A percentile compares a stretch with the other conserved stretches of the same genome.
Conservation (phyloP, 129 eudicot species). For the Artemisia annua region DNA sequence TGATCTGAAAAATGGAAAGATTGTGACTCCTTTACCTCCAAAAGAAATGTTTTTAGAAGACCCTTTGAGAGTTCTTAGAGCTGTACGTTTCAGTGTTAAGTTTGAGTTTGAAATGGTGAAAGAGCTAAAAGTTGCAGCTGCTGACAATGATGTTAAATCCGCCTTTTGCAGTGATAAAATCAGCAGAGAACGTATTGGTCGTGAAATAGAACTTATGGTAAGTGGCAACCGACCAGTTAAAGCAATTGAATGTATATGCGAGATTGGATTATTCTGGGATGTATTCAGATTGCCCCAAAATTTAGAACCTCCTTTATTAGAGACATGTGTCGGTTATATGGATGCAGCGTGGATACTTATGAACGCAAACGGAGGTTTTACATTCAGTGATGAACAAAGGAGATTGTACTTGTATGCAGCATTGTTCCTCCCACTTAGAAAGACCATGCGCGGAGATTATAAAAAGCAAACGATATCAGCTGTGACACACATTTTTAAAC, state of each 20-base stretch:
- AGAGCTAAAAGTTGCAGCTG: too few species aligned
- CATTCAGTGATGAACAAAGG: constrained; percentile 54
- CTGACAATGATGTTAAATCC: too few species aligned
- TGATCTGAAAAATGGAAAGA: too few species aligned
- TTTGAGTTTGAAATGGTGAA: too few species aligned
- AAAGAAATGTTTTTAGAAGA: too few species aligned
- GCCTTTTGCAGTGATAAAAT: too few species aligned
- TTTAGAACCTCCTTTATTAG: constrained; percentile 44
- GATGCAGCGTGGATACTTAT: constrained; percentile 62
- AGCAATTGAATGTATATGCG: constrained; percentile 35
- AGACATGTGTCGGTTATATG: constrained; percentile 63
- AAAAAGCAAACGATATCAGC: constrained; percentile 57
- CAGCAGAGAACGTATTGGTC: constrained; percentile 59
- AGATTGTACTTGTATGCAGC: constrained; percentile 78
- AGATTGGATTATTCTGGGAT: constrained; percentile 63
- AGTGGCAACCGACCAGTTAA: constrained; percentile 55
- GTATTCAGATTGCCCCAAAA: constrained; percentile 63
- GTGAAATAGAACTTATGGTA: constrained; percentile 82
- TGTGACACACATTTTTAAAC: constrained; percentile 48
- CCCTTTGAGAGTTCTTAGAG: too few species aligned
- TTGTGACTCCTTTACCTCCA: too few species aligned
- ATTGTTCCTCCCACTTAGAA: constrained; percentile 61
- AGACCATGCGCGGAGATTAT: constrained; percentile 40
- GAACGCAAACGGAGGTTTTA: constrained; percentile 44
- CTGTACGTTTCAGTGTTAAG: too few species aligned